Percentiles rank a stretch among this genome's conserved stretches.
phyloP scores from a whole-genome alignment of 2,329 filamentous ascomycete species.

The Aspergillus novoparasiticus region DNA sequence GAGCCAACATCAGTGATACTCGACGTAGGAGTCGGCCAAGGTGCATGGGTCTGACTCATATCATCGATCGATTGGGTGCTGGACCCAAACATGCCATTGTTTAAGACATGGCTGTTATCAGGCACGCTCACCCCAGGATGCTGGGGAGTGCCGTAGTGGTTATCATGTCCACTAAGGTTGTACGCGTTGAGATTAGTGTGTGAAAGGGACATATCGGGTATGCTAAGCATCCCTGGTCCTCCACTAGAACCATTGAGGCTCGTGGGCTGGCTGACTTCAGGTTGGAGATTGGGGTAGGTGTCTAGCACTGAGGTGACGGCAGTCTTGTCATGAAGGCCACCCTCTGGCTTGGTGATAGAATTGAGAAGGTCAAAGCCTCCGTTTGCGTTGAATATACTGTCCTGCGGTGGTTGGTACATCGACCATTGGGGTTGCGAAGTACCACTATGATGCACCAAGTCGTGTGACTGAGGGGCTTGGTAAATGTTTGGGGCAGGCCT shows the following conservation, averaged over 20 bases:
- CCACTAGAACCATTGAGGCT: constrained; percentile 32
- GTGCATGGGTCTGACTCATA: constrained; percentile 31
- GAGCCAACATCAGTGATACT: constrained; percentile 35
- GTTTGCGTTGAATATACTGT: constrained; percentile 38
- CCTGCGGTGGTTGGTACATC: constrained; percentile 37
- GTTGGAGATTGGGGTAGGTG: constrained; percentile 34
- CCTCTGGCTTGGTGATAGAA: constrained; percentile 38
- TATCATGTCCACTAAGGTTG: constrained; percentile 30
- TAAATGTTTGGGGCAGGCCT: constrained; percentile 37
- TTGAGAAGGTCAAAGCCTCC: constrained; percentile 38
- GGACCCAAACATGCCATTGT: constrained; percentile 34
- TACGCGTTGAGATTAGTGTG: constrained; percentile 35
- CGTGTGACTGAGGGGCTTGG: constrained; percentile 33
- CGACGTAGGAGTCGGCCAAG: constrained; percentile 35
- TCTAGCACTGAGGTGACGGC: constrained; percentile 40
- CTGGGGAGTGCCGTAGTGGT: constrained; percentile 38
- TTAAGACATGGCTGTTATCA: constrained; percentile 36
- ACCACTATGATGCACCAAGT: constrained; percentile 33
- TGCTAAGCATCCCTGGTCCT: constrained; percentile 36
- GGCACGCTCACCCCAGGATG: constrained; percentile 32
- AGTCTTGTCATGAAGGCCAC: constrained; percentile 36
- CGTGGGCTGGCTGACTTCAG: constrained; percentile 34
- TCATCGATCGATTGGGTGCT: constrained; percentile 39
- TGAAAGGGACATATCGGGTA: constrained; percentile 38
- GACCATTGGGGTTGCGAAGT: constrained; percentile 40